A percentile compares a stretch with the other conserved stretches of the same genome.
phyloP scores from a whole-genome alignment of 2,329 filamentous ascomycete species.

The Orbilia brochopaga region DNA sequence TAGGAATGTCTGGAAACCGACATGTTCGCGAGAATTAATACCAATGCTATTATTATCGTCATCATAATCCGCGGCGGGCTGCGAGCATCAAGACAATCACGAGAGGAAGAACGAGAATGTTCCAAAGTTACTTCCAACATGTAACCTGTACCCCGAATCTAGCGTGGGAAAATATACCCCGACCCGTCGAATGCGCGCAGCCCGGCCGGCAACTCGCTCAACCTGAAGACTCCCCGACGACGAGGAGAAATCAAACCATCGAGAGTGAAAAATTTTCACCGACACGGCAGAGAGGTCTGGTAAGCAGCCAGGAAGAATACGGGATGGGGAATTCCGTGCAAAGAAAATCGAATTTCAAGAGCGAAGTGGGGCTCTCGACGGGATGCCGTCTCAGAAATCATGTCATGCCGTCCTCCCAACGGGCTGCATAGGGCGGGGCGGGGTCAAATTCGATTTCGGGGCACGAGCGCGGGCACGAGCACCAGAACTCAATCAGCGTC shows the following conservation, averaged over 20 bases:
- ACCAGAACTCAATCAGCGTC: conserved; percentile 3
- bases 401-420: conserved; percentile 40
- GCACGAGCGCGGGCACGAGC: background rate
- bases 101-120: background rate
- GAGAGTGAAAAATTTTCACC: conserved; percentile 29
- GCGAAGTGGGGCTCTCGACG: conserved; percentile 35
- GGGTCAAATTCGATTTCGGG: conserved; percentile 10
- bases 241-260: background rate
- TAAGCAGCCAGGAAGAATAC: conserved; percentile 6
- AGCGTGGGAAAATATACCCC: conserved; percentile 6
- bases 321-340: conserved; percentile 40
- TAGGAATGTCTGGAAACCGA: conserved; percentile 31
- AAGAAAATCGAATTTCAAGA: background rate
- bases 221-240: conserved; percentile 17
- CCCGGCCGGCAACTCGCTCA: background rate
- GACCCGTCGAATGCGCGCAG: conserved; percentile 11
- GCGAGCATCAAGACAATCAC: conserved; percentile 5
- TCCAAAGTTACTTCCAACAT: too few species aligned
- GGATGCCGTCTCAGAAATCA: conserved; percentile 40
- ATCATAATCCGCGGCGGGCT: background rate
- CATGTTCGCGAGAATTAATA: conserved; percentile 22
- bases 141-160: background rate
- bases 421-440: conserved; percentile 15
- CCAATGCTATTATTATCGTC: background rate
- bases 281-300: conserved; percentile 21